Base-by-base conservation (phyloP, 2,329 filamentous ascomycete genomes). In the Periconia sp. region DNA sequence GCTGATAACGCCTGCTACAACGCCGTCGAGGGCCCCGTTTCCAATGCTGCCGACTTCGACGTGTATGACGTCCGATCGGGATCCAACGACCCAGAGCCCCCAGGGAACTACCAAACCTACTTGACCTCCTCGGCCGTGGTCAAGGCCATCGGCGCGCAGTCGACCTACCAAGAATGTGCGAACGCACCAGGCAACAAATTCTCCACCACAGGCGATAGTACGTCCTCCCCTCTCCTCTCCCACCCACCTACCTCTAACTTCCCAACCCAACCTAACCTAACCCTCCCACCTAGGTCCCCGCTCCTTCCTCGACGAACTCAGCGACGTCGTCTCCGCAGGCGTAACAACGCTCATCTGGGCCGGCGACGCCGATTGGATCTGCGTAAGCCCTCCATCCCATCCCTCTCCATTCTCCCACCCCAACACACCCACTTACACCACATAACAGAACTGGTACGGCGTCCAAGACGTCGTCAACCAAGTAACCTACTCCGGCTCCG, bases 11-110 rank as follows among this genome's bases (percentile, higher is more conserved):
- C 81, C 64, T 86, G 83, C 69, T 74, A 72, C 37, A 53, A 72
- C 46, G 68, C 81, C 13, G 79, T 85, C 1, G 80, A 85, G 58
- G 58, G 53, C 6, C 62, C 82, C 2, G 78, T 81, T 42, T 78
- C 81, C 59, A 65, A 63, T 27, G 74, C 77, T 46, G 69, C 78
- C 0, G 74, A 75, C 3, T 78, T 83, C 49, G 80, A 85, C 69
- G 77, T 82, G 52, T 85, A 85, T 67, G 84, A 86, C 57, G 76
- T 85, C 51, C 77, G 82, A 43, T 80, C 85, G 61, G 72, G 82
- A 0, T 61, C 54, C 0, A 77, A 80, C 1, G 79, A 85, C 62
- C 81, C 81, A 0, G 85, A 85, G 64, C 83, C 83, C 1, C 78
- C 80, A 55, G 57, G 62, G 0, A 82, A 79, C 65, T 85, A 81